Percentiles rank a stretch among this genome's conserved stretches.
Evolutionary conservation across 208 protist genomes (phyloP).

Genomic region (Trypanosoma melophagium): DNA sequence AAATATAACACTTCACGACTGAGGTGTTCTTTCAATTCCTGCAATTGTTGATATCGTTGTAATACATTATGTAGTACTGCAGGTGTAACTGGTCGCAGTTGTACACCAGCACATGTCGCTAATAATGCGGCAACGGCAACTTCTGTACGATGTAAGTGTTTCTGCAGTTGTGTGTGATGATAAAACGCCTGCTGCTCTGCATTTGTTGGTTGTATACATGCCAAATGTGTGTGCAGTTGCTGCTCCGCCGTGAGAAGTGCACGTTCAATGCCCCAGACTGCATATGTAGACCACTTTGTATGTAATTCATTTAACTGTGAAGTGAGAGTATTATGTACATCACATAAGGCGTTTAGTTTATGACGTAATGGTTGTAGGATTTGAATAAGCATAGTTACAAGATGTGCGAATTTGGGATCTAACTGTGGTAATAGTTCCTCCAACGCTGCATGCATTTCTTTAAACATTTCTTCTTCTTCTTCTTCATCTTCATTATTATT

Average conservation of each 20-base stretch:
- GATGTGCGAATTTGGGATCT: not conserved
- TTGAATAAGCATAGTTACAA: not conserved
- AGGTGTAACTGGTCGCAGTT: conserved; percentile 27
- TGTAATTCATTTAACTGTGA: not conserved
- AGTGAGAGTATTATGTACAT: not conserved
- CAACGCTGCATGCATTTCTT: conserved; percentile 14
- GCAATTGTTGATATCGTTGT: conserved; percentile 16
- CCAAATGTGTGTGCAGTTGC: conserved; percentile 18
- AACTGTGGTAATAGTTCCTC: conserved; percentile 3
- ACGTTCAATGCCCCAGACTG: conserved; percentile 15
- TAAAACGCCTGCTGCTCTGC: conserved; percentile 9
- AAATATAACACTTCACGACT: conserved; percentile 47
- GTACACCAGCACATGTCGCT: conserved; percentile 23
- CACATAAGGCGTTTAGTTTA: conserved; percentile 7
- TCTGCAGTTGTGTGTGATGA: conserved; percentile 12
- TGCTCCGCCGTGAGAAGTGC: conserved; percentile 23
- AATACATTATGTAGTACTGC: conserved; percentile 23
- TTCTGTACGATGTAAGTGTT: conserved; percentile 19
- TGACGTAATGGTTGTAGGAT: conserved; percentile 4
- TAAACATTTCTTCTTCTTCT: not conserved
- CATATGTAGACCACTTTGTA: conserved; percentile 1
- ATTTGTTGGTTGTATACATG: not conserved
- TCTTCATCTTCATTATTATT: too few relatives aligned
- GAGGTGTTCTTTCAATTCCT: conserved; percentile 32
- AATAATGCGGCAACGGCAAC: conserved; percentile 14